Percentiles rank a stretch among this genome's conserved stretches.
Evolutionary conservation across 495 filamentous ascomycete genomes (phyloP).

Genomic region (Paragyromitra xinjiangensis): DNA sequence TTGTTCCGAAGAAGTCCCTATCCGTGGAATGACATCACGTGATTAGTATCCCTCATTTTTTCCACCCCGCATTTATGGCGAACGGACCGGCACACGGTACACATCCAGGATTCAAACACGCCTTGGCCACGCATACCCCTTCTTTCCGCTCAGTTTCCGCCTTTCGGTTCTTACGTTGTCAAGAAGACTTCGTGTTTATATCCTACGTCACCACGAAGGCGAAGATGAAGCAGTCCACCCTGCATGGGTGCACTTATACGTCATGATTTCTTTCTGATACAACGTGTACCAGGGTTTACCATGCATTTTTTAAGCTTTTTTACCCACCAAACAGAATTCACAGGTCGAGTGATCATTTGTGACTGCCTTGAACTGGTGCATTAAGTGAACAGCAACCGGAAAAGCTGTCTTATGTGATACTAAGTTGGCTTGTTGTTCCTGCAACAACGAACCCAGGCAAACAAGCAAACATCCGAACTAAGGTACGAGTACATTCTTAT

Average conservation of each 20-base stretch:
- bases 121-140: slow-evolving; percentile 37
- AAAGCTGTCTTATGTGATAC: slow-evolving; percentile 46
- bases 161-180: slow-evolving; percentile 39
- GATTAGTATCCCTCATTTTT: slow-evolving; percentile 38
- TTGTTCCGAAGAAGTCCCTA: slow-evolving; percentile 6
- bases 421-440: slow-evolving; percentile 28
- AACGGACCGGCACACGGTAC: slow-evolving; percentile 36
- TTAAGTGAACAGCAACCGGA: slow-evolving; percentile 23
- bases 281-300: slow-evolving; percentile 47
- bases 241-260: slow-evolving; percentile 51
- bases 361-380: slow-evolving; percentile 26
- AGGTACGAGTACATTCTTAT: slow-evolving; percentile 44
- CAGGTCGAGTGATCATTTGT: slow-evolving; percentile 50
- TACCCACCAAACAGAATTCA: slow-evolving; percentile 38
- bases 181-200: slow-evolving; percentile 50
- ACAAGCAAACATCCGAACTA: slow-evolving; percentile 48
- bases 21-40: slow-evolving; percentile 40
- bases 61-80: slow-evolving; percentile 25
- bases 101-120: slow-evolving; percentile 38
- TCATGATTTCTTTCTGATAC: slow-evolving; percentile 44
- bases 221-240: slow-evolving; percentile 38
- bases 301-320: slow-evolving; percentile 52
- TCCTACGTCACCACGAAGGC: slow-evolving; percentile 43
- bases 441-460: slow-evolving; percentile 29
- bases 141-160: slow-evolving; percentile 23